These are phyloP conservation scores for Dipsacomyces acuminosporus DNA, from an alignment of 371 early-diverging fungal species.

Conservation along the genomic window DNA sequence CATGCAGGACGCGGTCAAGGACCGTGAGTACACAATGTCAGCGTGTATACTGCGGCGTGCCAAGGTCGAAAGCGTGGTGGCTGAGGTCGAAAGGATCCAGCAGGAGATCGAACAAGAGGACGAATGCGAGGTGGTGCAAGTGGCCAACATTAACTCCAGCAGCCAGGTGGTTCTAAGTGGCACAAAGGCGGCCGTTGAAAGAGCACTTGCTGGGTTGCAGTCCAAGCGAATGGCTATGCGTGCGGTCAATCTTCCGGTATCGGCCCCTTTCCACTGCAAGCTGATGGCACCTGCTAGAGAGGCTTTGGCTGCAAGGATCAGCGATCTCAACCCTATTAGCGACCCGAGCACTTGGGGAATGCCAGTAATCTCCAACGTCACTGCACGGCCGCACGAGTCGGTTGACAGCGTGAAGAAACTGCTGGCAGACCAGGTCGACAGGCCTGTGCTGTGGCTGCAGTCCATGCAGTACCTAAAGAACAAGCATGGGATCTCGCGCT, in stretches of 20 bases:
- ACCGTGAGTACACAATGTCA: slow-evolving; percentile 76
- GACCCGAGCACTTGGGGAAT: slow-evolving; percentile 45
- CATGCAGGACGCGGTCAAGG: slow-evolving; percentile 76
- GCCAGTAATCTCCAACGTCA: slow-evolving; percentile 88
- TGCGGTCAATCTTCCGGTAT: slow-evolving; percentile 85
- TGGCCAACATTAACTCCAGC: slow-evolving; percentile 86
- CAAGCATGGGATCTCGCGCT: slow-evolving; percentile 70
- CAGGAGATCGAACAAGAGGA: slow-evolving; percentile 44
- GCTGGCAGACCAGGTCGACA: slow-evolving; percentile 72
- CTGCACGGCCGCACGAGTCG: slow-evolving; percentile 66
- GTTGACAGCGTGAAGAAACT: slow-evolving; percentile 63
- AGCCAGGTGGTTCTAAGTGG: slow-evolving; percentile 89
- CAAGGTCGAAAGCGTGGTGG: slow-evolving; percentile 55
- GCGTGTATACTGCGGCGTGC: slow-evolving; percentile 70
- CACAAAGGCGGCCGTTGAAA: slow-evolving; percentile 78
- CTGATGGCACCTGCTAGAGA: slow-evolving; percentile 84
- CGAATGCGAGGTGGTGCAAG: slow-evolving; percentile 38
- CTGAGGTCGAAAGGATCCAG: slow-evolving; percentile 62
- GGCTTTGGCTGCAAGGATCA: slow-evolving; percentile 66
- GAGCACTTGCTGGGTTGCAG: slow-evolving; percentile 75
- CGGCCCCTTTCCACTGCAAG: slow-evolving; percentile 93
- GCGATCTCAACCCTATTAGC: slow-evolving; percentile 47
- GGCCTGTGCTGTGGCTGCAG: slow-evolving; percentile 86
- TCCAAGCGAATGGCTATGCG: slow-evolving; percentile 73
- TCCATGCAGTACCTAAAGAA: slow-evolving; percentile 73